These are phyloP conservation scores for Pseudogymnoascus verrucosus DNA, from an alignment of 2,329 filamentous ascomycete genomes.

Conservation along the genomic window DNA sequence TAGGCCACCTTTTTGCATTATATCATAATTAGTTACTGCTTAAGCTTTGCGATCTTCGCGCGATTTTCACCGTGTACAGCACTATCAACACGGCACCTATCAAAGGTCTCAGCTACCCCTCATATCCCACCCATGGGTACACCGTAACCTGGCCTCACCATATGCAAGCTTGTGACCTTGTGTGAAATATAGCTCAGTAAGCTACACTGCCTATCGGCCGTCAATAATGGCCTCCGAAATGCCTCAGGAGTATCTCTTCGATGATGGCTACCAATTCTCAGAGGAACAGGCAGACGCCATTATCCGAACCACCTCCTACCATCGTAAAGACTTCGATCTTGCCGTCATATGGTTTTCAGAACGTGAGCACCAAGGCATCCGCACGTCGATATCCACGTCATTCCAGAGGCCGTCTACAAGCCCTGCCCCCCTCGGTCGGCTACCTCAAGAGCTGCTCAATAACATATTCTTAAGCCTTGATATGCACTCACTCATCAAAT, in stretches of 20 bases:
- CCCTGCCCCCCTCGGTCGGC: not conserved
- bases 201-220: no score
- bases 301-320: not conserved
- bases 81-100: not conserved
- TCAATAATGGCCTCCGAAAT: not conserved
- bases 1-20: not conserved
- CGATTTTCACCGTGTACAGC: not conserved
- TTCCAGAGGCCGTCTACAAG: not conserved
- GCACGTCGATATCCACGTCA: not conserved
- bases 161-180: not conserved
- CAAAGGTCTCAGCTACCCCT: not conserved
- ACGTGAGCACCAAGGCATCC: not conserved
- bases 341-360: not conserved
- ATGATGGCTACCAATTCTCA: not conserved
- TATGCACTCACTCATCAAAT: not conserved
- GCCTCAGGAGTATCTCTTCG: not conserved
- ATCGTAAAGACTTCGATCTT: not conserved
- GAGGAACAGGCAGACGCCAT: not conserved
- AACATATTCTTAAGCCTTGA: not conserved
- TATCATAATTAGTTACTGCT: not conserved
- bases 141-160: not conserved
- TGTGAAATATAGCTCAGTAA: not conserved
- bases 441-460: not conserved
- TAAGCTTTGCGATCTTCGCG: not conserved
- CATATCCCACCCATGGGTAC: not conserved